Base-by-base conservation (phyloP, 2,329 filamentous ascomycete species). In the Tolypocladium nubicola region DNA sequence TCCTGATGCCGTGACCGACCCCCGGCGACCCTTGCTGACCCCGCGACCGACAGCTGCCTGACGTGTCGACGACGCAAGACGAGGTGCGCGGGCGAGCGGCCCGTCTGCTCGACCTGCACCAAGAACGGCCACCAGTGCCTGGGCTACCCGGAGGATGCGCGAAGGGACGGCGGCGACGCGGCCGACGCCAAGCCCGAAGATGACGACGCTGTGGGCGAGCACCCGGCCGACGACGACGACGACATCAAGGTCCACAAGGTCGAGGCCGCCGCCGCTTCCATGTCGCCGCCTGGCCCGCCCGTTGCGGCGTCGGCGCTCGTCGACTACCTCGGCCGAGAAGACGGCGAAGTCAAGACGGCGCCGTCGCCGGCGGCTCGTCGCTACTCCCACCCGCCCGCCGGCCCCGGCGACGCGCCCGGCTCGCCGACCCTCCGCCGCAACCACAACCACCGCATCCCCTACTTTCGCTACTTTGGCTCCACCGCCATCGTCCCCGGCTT, bases 401-500 rank as follows among this genome's bases (percentile, higher is more conserved):
- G 39, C 37, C 55, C 68, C 8, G 65, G 66, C 47, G 66, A 68
- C 41, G 49, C 60, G 2, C 62, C 65, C 19, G 61, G 70, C 35
- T 81, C 79, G 26, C 77, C 78, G 1, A 65, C 73, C 13, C 71
- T 78, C 54, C 74, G 81, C 60, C 76, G 81, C 63, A 70, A 75
- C 37, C 77, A 81, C 68, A 76, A 81, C 60, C 76, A 87, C 66
- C 81, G 87, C 56, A 89, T 96, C 61, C 90, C 90, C 0, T 96
- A 94, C 69, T 96, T 96, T 65, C 80, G 91, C 59, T 96, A 94
- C 71, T 94, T 96, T 68, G 91, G 90, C 0, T 89, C 90, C 0
- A 96, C 91, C 1, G 91, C 90, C 61, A 96, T 96, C 66, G 89
- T 94, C 55, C 90, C 90, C 1, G 90, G 90, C 26, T 95, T 91